phyloP scores from a whole-genome alignment of 2,329 filamentous ascomycete species.

The Penicillium sp. region DNA sequence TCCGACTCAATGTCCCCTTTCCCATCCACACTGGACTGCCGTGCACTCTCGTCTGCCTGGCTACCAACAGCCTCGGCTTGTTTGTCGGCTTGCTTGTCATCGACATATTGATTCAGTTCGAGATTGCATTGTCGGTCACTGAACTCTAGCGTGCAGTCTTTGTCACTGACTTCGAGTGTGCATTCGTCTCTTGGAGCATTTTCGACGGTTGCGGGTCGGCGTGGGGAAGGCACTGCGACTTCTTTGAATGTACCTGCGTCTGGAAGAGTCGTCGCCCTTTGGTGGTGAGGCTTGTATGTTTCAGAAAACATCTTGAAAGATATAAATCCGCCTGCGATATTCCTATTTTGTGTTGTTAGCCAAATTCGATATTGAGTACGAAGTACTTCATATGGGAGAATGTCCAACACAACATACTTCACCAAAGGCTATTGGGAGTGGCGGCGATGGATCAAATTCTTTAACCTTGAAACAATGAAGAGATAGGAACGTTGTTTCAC shows the following conservation, averaged over 20 bases:
- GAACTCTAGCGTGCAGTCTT: slow-evolving; percentile 5
- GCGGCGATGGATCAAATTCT: neutral
- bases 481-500: neutral
- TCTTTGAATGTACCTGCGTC: slow-evolving; percentile 6
- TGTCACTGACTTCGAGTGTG: slow-evolving; percentile 2
- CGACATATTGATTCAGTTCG: slow-evolving; percentile 1
- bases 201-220: neutral
- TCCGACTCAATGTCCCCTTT: neutral
- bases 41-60: neutral
- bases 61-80: neutral
- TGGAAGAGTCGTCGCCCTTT: neutral
- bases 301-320: neutral
- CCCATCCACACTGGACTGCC: neutral
- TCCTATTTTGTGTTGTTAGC: neutral
- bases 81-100: neutral
- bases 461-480: no score
- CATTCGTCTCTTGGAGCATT: neutral
- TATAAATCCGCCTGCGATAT: neutral
- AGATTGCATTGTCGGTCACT: slow-evolving; percentile 3
- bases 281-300: neutral
- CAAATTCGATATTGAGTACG: neutral
- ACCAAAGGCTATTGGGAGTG: neutral
- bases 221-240: neutral
- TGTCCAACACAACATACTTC: neutral
- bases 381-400: neutral